These are phyloP conservation scores for Sinapis alba DNA, from an alignment of 441 rosid genomes.

Conservation along the genomic window DNA sequence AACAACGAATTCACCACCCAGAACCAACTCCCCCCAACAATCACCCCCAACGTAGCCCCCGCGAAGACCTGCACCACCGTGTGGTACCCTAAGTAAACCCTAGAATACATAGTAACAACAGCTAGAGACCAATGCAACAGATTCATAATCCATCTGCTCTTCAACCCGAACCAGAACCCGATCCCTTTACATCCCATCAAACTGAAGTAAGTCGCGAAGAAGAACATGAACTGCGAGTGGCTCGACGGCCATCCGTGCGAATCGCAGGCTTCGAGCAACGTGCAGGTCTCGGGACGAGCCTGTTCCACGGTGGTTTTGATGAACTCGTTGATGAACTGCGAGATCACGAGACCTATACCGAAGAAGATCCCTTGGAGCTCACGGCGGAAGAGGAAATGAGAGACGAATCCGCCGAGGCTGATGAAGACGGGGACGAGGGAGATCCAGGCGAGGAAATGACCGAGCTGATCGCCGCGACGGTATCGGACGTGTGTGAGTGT, in stretches of 20 bases:
- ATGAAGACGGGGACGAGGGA: constrained; percentile 89
- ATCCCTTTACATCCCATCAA: constrained; percentile 59
- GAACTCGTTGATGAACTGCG: constrained; percentile 76
- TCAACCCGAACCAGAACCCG: constrained; percentile 54
- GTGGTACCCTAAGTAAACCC: constrained; percentile 93
- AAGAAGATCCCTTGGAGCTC: constrained; percentile 90
- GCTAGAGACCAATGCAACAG: constrained; percentile 67
- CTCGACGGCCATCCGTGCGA: constrained; percentile 99
- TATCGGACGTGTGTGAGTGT: constrained; percentile 86
- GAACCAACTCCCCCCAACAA: constrained; percentile 75
- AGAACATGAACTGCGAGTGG: constrained; percentile 90
- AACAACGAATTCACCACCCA: constrained; percentile 73
- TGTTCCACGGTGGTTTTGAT: constrained; percentile 75
- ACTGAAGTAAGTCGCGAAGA: constrained; percentile 68
- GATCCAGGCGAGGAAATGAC: constrained; percentile 91
- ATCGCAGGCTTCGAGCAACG: constrained; percentile 84
- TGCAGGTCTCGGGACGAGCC: constrained; percentile 86
- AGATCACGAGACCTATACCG: constrained; percentile 72
- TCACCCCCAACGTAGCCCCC: constrained; percentile 65
- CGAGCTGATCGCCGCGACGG: constrained; percentile 69
- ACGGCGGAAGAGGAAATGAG: constrained; percentile 90
- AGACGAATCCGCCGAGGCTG: constrained; percentile 80
- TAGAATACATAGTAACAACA: constrained; percentile 74
- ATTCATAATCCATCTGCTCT: constrained; percentile 47
- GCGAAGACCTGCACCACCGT: constrained; percentile 82